A percentile compares a stretch with the other conserved stretches of the same genome.
Evolutionary conservation across 148 eudicot genomes (phyloP).

Genomic region (Bassia scoparia): DNA sequence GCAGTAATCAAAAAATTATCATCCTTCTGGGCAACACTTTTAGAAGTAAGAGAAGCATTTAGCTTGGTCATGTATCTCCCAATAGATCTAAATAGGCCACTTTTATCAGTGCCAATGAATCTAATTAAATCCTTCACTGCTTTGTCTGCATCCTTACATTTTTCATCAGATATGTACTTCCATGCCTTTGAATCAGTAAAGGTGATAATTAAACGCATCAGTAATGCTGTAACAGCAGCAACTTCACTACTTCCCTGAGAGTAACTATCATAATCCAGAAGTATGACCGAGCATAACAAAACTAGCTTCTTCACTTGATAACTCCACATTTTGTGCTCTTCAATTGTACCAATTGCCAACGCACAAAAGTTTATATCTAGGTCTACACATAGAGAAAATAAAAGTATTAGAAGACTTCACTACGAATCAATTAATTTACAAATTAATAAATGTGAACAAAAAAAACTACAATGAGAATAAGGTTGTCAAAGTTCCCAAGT

Average conservation of each 20-base stretch:
- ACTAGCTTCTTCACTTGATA: constrained; percentile 74
- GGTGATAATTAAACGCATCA: constrained; percentile 72
- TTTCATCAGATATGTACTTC: constrained; percentile 52
- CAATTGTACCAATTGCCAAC: constrained; percentile 56
- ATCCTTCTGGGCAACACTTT: constrained; percentile 44
- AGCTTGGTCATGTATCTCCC: constrained; percentile 61
- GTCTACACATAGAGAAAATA: constrained; percentile 44
- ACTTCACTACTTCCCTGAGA: constrained; percentile 36
- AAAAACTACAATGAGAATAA: constrained; percentile 12
- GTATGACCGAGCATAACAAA: constrained; percentile 62
- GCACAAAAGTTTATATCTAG: constrained; percentile 57
- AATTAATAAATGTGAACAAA: not conserved
- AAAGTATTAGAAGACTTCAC: not conserved
- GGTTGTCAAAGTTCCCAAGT: not conserved
- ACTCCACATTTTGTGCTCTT: constrained; percentile 62
- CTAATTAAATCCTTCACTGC: constrained; percentile 53
- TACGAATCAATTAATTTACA: not conserved
- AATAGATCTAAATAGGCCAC: constrained; percentile 58
- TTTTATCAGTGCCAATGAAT: constrained; percentile 61
- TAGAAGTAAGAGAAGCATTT: constrained; percentile 44
- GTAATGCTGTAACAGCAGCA: constrained; percentile 49
- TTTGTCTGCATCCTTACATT: constrained; percentile 47
- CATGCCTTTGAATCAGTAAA: constrained; percentile 76
- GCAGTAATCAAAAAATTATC: constrained; percentile 75
- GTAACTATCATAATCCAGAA: constrained; percentile 50